Evolutionary conservation across 306 rosid genomes (phyloP).

Genomic region (Cajanus cajan): DNA sequence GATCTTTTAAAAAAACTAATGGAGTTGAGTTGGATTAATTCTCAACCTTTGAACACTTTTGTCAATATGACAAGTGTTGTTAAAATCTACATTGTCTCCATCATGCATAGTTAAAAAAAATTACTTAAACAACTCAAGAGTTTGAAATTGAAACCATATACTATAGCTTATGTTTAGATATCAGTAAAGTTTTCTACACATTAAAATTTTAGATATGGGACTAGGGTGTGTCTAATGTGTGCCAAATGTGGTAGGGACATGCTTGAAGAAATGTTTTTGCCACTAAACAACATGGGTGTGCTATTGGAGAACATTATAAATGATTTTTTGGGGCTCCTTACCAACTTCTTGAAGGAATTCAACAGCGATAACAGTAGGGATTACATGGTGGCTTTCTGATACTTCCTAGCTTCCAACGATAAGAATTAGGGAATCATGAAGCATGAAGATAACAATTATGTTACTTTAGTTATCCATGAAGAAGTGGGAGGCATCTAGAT

Average conservation of each 20-base stretch:
- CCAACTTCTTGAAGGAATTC: conserved; percentile 41
- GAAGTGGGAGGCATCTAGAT: conserved; percentile 51
- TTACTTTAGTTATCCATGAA: conserved; percentile 50
- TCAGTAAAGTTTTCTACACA: no score
- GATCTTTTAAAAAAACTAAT: no score
- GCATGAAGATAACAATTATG: conserved; percentile 48
- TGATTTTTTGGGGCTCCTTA: conserved; percentile 51
- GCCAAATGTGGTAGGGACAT: conserved; percentile 35
- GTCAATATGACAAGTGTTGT: no score
- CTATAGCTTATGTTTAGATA: no score
- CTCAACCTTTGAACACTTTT: no score
- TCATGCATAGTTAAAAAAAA: no score
- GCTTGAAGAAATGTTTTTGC: conserved; percentile 45
- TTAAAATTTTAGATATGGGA: not conserved
- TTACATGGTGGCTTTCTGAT: conserved; percentile 36
- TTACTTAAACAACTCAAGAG: no score
- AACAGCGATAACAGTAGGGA: conserved; percentile 53
- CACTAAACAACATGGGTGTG: conserved; percentile 27
- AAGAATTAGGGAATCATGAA: conserved; percentile 39
- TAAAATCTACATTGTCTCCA: no score
- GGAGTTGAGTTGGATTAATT: no score
- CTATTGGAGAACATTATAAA: conserved; percentile 48
- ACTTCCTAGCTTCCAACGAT: conserved; percentile 36
- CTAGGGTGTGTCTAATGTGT: not conserved
- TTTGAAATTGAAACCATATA: no score